Conservation (phyloP, 2,329 filamentous ascomycete species). For the Leptosphaerulina australis region DNA sequence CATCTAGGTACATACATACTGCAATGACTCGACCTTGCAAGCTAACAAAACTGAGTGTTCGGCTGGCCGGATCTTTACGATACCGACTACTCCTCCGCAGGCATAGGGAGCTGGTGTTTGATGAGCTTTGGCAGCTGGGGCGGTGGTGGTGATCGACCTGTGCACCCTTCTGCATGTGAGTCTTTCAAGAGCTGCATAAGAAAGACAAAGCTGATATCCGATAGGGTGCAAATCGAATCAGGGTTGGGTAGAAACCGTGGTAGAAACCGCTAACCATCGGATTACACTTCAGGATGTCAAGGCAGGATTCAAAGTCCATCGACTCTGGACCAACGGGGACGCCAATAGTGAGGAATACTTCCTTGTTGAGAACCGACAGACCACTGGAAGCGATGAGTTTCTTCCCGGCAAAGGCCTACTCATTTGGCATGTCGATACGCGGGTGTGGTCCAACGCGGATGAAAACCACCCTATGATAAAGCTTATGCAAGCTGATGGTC, state of each 20-base stretch:
- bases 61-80: conserved; percentile 39
- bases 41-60: conserved; percentile 18
- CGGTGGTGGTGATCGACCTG: conserved; percentile 25
- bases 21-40: not conserved
- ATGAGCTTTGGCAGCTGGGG: conserved; percentile 33
- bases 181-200: not conserved
- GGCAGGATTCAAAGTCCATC: conserved; percentile 20
- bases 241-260: conserved; percentile 26
- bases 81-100: conserved; percentile 26
- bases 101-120: conserved; percentile 35
- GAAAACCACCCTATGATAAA: conserved; percentile 30
- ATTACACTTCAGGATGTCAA: conserved; percentile 33
- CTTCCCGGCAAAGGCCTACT: conserved; percentile 30
- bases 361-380: conserved; percentile 31
- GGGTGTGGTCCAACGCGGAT: conserved; percentile 20
- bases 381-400: conserved; percentile 25
- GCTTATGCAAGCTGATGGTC: conserved; percentile 32
- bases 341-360: conserved; percentile 26
- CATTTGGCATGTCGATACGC: conserved; percentile 35
- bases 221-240: conserved; percentile 33
- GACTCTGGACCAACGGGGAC: conserved; percentile 32
- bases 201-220: not conserved
- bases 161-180: conserved; percentile 36
- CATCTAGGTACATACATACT: conserved; percentile 22
- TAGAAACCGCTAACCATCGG: conserved; percentile 24